Evolutionary conservation across 2,329 filamentous ascomycete species (phyloP), one percentile per base, ranked within the genome.

Genomic region (Escovopsis weberi): DNA sequence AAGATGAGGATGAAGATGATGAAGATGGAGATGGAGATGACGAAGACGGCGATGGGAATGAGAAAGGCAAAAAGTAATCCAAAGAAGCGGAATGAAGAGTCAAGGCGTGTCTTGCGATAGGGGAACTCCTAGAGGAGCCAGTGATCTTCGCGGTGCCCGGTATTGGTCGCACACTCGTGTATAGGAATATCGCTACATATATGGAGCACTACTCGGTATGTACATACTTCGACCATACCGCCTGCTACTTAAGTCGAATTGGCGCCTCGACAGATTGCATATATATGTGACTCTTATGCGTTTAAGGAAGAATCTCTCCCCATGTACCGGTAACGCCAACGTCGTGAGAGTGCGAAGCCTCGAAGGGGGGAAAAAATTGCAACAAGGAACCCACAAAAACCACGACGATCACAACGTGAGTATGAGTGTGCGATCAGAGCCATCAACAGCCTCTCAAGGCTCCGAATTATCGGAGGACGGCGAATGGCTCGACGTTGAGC

Each of bases 1-100:
- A 73, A 15, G 84, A 87, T 48, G 80, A 78, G 0, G 75, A 73
- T 0, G 74, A 72, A 0, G 73, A 71, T 0, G 74, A 73, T 0
- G 15, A 15, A 15, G 15, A 15, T 15, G 15, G 15, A 15, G 73
- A 70, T 66, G 69, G 53, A 3, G 54, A 52, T 6, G 51, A 51
- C 18, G 53, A 57, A 6, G 55, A 59, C 32, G 56, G 2, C 15
- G 15, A 15, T 15, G 15, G 23, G 23, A 6, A 23, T 23, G 23
- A 23, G 23, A 23, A 4, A 23, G 6, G 23, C 23, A 6, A 23
- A 23, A 23, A 23, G 23, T 6, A 23, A 23, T 23, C 23, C 4
- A 23, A 23, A 23, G 23, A 23, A 23, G 28, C 28, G 11, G 28
- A 32, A 11, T 32, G 15, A 43, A n/a, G 18, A 40, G 23, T 34